These are phyloP conservation scores for Emergomyces pasteurianus DNA, from an alignment of 2,329 filamentous ascomycete genomes.

Conservation along the genomic window DNA sequence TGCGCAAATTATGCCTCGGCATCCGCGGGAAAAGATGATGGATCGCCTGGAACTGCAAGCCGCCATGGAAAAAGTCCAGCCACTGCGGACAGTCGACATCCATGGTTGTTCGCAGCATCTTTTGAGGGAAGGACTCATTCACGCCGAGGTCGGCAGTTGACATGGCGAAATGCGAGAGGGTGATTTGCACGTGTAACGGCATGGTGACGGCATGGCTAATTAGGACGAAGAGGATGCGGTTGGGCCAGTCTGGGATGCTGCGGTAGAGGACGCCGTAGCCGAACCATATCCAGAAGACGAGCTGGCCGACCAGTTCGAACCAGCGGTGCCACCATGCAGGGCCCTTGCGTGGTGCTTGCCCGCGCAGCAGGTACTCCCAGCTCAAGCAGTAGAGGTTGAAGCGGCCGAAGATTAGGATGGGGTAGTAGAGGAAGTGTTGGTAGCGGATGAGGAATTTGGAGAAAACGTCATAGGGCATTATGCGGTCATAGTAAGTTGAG, in stretches of 20 bases:
- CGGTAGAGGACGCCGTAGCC: slow-evolving; percentile 71
- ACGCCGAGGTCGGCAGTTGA: slow-evolving; percentile 76
- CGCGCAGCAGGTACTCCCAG: slow-evolving; percentile 62
- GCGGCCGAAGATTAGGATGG: slow-evolving; percentile 65
- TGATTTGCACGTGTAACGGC: slow-evolving; percentile 80
- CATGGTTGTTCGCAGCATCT: slow-evolving; percentile 88
- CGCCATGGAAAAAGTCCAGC: slow-evolving; percentile 83
- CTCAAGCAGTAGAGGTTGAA: slow-evolving; percentile 80
- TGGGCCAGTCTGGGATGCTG: slow-evolving; percentile 55
- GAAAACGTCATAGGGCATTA: slow-evolving; percentile 66
- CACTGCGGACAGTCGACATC: slow-evolving; percentile 78
- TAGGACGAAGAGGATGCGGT: slow-evolving; percentile 62
- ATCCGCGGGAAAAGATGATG: slow-evolving; percentile 78
- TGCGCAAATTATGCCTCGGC: slow-evolving; percentile 71
- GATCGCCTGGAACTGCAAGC: slow-evolving; percentile 79
- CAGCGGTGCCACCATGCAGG: slow-evolving; percentile 73
- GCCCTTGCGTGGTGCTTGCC: slow-evolving; percentile 60
- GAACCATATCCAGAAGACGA: slow-evolving; percentile 79
- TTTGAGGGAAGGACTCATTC: slow-evolving; percentile 76
- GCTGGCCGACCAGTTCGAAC: slow-evolving; percentile 63
- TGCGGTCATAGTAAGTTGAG: slow-evolving; percentile 71
- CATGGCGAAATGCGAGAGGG: slow-evolving; percentile 87
- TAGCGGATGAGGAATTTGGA: slow-evolving; percentile 59
- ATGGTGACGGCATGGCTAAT: slow-evolving; percentile 71
- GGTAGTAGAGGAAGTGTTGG: slow-evolving; percentile 75